These are phyloP conservation scores for Tritrichomonas foetus DNA, from an alignment of 208 protist species.

Conservation along the genomic window DNA sequence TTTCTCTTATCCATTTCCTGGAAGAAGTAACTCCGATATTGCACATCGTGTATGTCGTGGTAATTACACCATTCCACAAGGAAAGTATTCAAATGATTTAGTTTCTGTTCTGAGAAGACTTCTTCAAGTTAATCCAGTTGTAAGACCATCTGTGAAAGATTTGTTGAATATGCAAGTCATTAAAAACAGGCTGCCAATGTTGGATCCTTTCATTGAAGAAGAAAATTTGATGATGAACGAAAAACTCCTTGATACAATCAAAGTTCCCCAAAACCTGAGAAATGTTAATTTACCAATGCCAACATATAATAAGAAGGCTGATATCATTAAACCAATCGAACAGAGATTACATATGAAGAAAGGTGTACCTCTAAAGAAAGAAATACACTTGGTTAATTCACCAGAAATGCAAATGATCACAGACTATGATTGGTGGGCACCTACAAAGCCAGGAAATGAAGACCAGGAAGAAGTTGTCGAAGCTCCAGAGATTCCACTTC, in stretches of 20 bases:
- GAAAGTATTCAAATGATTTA: background rate
- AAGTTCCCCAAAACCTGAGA: background rate
- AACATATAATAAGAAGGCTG: background rate
- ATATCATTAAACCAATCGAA: background rate
- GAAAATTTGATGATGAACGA: background rate
- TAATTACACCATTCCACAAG: background rate
- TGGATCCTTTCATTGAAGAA: background rate
- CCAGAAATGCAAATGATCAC: background rate
- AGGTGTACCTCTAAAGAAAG: background rate
- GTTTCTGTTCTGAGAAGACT: background rate
- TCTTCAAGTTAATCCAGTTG: background rate
- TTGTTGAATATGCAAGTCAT: background rate
- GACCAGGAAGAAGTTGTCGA: too few relatives aligned
- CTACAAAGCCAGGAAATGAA: background rate
- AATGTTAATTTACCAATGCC: background rate
- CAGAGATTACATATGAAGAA: constrained; percentile 19
- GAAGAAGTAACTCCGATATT: background rate
- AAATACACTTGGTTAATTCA: background rate
- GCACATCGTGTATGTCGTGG: background rate
- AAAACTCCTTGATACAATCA: background rate
- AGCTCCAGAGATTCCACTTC: too few relatives aligned
- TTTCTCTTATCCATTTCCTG: constrained; percentile 38
- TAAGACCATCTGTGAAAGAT: background rate
- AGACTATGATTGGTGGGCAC: background rate
- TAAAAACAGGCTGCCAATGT: background rate